A percentile compares a stretch with the other conserved stretches of the same genome.
Evolutionary conservation across 2,329 filamentous ascomycete genomes (phyloP).

Genomic region (Madurella mycetomatis): DNA sequence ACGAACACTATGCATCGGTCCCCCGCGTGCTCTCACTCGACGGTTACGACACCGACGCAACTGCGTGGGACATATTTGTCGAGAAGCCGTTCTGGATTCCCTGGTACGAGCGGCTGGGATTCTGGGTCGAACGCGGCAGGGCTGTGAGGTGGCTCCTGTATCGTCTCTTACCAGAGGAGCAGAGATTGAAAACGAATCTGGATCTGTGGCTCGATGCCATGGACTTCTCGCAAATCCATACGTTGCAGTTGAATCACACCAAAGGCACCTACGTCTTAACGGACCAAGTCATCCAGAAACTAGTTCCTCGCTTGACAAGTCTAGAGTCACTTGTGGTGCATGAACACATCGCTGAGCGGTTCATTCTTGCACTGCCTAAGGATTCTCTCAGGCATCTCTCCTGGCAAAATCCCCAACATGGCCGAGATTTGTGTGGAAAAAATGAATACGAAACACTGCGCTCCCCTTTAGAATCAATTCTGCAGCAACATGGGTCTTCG

Average conservation of each 20-base stretch:
- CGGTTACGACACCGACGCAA: not conserved
- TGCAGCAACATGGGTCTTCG: not conserved
- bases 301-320: not conserved
- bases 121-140: no score
- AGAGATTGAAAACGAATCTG: no score
- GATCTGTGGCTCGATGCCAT: slow-evolving; percentile 9
- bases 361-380: no score
- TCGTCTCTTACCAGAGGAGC: no score
- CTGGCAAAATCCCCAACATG: not conserved
- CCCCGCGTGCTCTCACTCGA: not conserved
- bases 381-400: slow-evolving; percentile 1
- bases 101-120: no score
- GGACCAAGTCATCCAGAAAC: not conserved
- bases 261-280: not conserved
- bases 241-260: slow-evolving; percentile 1
- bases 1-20: slow-evolving; percentile 1
- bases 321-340: not conserved
- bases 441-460: not conserved
- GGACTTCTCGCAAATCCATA: slow-evolving; percentile 11
- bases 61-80: not conserved
- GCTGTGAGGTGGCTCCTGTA: no score
- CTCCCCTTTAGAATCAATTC: not conserved
- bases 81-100: not conserved
- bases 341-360: not conserved
- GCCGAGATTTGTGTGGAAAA: not conserved